phyloP scores from a whole-genome alignment of 805 yeast species.

The Komagataella ulmi region DNA sequence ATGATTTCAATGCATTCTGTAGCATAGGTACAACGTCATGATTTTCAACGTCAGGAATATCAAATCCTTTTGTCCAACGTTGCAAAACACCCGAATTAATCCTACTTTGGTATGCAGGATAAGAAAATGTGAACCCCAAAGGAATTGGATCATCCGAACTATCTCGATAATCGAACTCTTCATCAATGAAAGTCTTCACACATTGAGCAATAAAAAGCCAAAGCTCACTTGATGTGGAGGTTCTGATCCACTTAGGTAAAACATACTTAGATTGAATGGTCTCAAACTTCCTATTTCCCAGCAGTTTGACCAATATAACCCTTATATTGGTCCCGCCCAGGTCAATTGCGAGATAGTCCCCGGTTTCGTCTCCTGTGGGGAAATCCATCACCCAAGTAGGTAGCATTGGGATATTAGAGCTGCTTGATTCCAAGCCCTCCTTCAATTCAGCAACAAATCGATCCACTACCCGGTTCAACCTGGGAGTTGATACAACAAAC shows the following conservation, averaged over 20 bases:
- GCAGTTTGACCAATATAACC: constrained; percentile 74
- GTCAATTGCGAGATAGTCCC: constrained; percentile 86
- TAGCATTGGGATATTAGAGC: constrained; percentile 92
- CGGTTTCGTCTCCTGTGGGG: constrained; percentile 87
- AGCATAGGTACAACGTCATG: constrained; percentile 88
- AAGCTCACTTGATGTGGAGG: constrained; percentile 62
- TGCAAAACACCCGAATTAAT: constrained; percentile 81
- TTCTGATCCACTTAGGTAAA: constrained; percentile 66
- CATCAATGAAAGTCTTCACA: constrained; percentile 54
- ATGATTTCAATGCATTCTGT: constrained; percentile 55
- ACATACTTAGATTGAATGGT: constrained; percentile 78
- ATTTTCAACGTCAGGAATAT: constrained; percentile 87
- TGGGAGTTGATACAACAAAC: constrained; percentile 49
- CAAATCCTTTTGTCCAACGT: constrained; percentile 97
- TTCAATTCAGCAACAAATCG: constrained; percentile 72
- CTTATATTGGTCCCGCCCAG: constrained; percentile 96
- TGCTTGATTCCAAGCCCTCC: constrained; percentile 62
- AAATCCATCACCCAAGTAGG: constrained; percentile 93
- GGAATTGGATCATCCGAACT: constrained; percentile 52
- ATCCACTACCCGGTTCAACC: constrained; percentile 50
- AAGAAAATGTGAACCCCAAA: constrained; percentile 90
- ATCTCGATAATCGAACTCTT: constrained; percentile 39
- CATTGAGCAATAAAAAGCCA: constrained; percentile 82
- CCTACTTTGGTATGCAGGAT: constrained; percentile 74
- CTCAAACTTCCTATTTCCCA: constrained; percentile 77